Evolutionary conservation across 1,139 yeast genomes (phyloP).

Genomic region (Diutina sp.): DNA sequence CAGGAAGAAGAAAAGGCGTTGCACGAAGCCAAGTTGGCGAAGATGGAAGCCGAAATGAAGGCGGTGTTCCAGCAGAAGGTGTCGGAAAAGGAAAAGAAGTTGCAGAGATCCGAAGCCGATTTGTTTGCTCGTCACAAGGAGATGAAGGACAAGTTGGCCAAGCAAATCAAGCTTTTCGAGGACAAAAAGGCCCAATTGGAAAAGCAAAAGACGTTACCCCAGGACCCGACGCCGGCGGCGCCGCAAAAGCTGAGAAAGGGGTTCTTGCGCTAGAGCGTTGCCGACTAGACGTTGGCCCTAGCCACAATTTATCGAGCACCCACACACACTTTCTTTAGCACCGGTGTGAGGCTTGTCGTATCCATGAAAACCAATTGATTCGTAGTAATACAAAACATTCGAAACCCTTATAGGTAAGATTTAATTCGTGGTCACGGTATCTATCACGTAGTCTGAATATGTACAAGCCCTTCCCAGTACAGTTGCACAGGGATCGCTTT

Average conservation of each 20-base stretch:
- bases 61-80: slow-evolving; percentile 95
- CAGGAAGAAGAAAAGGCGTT: slow-evolving; percentile 89
- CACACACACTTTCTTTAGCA: too few relatives aligned
- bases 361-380: too few relatives aligned
- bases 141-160: slow-evolving; percentile 86
- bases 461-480: too few relatives aligned
- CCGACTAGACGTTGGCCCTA: too few relatives aligned
- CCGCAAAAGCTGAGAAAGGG: slow-evolving; percentile 43
- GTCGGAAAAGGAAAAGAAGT: slow-evolving; percentile 90
- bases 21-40: slow-evolving; percentile 88
- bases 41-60: slow-evolving; percentile 96
- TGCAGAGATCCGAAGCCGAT: slow-evolving; percentile 95
- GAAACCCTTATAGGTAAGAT: too few relatives aligned
- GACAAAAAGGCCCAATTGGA: slow-evolving; percentile 84
- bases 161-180: slow-evolving; percentile 80
- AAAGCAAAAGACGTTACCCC: slow-evolving; percentile 44
- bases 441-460: too few relatives aligned
- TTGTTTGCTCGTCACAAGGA: slow-evolving; percentile 91
- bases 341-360: too few relatives aligned
- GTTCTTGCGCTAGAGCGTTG: slow-evolving; percentile 26
- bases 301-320: too few relatives aligned
- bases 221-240: slow-evolving; percentile 28
- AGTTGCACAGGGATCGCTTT: too few relatives aligned
- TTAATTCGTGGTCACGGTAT: too few relatives aligned
- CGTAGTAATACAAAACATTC: too few relatives aligned